These are phyloP conservation scores for Trichoderma aggressivum DNA, from an alignment of 2,329 filamentous ascomycete species.

Conservation along the genomic window DNA sequence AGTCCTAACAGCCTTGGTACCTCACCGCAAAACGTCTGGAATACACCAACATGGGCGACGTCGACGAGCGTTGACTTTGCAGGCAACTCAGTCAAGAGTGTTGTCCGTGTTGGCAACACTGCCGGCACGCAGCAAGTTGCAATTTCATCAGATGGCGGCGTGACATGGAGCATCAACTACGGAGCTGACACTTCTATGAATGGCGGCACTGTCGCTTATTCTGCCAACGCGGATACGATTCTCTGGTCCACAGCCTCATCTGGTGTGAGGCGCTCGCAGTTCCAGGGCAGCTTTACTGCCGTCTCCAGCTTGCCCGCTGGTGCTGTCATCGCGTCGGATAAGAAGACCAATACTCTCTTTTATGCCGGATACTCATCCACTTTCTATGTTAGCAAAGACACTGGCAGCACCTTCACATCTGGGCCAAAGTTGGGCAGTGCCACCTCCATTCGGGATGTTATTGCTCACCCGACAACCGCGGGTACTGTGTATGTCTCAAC, in stretches of 20 bases:
- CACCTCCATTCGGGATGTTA: neutral
- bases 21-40: conserved; percentile 3
- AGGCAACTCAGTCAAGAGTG: conserved; percentile 2
- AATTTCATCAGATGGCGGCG: conserved; percentile 3
- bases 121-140: conserved; percentile 12
- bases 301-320: conserved; percentile 2
- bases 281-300: neutral
- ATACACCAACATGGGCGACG: conserved; percentile 7
- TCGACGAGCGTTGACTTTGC: conserved; percentile 7
- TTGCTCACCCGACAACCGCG: conserved; percentile 1
- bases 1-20: neutral
- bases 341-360: conserved; percentile 2
- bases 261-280: conserved; percentile 7
- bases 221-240: conserved; percentile 4
- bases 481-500: conserved; percentile 1
- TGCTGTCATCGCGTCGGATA: conserved; percentile 8
- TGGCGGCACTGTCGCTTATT: conserved; percentile 11
- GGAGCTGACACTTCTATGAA: conserved; percentile 3
- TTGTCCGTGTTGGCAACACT: conserved; percentile 12
- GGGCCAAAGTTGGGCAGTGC: conserved; percentile 3
- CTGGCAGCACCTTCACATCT: neutral
- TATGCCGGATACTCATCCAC: conserved; percentile 2
- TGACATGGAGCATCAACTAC: conserved; percentile 9
- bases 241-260: conserved; percentile 8
- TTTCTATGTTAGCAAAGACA: conserved; percentile 8